These are phyloP conservation scores for Termitomyces sp. DNA, from an alignment of 768 basidiomycete species.

Conservation along the genomic window DNA sequence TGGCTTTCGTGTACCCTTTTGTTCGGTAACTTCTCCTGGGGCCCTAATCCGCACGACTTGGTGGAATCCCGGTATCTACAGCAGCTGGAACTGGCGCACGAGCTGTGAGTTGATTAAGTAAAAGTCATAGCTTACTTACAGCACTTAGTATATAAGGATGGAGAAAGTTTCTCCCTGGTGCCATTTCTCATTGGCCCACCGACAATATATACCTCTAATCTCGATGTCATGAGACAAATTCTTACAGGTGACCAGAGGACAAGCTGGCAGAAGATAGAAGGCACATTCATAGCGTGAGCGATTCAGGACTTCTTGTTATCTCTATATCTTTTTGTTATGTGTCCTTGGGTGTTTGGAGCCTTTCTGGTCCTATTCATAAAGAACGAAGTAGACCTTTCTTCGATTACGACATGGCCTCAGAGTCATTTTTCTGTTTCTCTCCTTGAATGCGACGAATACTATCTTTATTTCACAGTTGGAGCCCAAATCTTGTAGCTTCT, in stretches of 20 bases:
- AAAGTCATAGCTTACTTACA: neutral
- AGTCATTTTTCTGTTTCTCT: neutral
- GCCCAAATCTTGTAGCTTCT: conserved; percentile 3
- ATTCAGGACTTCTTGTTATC: neutral
- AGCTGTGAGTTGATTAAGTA: conserved; percentile 18
- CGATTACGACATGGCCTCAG: neutral
- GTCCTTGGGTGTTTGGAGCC: neutral
- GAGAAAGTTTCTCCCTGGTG: conserved; percentile 35
- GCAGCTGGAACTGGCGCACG: conserved; percentile 28
- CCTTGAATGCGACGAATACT: neutral
- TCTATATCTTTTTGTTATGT: neutral
- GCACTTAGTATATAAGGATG: conserved; percentile 26
- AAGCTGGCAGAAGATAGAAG: conserved; percentile 31
- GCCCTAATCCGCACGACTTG: conserved; percentile 29
- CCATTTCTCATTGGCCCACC: conserved; percentile 30
- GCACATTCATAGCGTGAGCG: conserved; percentile 1
- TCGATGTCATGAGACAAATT: conserved; percentile 43
- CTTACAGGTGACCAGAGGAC: conserved; percentile 29
- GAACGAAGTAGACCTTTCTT: neutral
- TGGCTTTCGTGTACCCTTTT: conserved; percentile 33
- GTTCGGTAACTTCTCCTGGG: conserved; percentile 30
- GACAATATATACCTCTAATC: conserved; percentile 35
- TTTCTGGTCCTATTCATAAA: neutral
- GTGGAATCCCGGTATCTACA: conserved; percentile 34
- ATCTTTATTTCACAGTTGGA: neutral